phyloP scores from a whole-genome alignment of 176 grass and related monocot genomes.

The Melocanna baccifera region DNA sequence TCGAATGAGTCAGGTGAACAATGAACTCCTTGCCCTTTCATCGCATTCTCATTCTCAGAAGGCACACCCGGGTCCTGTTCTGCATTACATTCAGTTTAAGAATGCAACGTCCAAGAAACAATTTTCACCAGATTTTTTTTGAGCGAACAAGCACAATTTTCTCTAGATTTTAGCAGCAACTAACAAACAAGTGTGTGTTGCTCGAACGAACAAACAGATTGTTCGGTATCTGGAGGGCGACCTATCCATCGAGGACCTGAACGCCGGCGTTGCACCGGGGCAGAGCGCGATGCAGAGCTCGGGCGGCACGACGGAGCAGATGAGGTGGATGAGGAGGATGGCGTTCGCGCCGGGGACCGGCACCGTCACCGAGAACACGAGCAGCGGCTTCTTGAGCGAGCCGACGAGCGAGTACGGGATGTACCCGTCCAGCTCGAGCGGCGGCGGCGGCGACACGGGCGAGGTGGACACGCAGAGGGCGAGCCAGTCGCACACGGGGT shows the following conservation, averaged over 20 bases:
- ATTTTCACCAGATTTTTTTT: neutral
- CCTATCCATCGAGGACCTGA: slow-evolving; percentile 60
- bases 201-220: slow-evolving; percentile 38
- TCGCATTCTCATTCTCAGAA: neutral
- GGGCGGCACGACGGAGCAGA: slow-evolving; percentile 15
- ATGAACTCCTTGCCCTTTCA: neutral
- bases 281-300: slow-evolving; percentile 39
- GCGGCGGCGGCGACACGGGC: slow-evolving; percentile 24
- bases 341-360: slow-evolving; percentile 42
- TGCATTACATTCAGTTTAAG: no score
- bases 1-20: slow-evolving; percentile 64
- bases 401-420: slow-evolving; percentile 52
- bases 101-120: no score
- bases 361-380: slow-evolving; percentile 7
- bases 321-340: slow-evolving; percentile 45
- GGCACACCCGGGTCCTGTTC: neutral
- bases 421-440: slow-evolving; percentile 42
- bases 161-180: neutral
- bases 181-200: neutral
- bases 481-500: neutral
- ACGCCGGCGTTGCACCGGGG: slow-evolving; percentile 60
- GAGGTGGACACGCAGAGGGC: slow-evolving; percentile 7
- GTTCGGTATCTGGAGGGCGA: slow-evolving; percentile 79
- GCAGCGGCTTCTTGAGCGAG: slow-evolving; percentile 45
- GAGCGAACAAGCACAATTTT: no score